Evolutionary conservation across 352 stramenopile species (phyloP).

Genomic region (Thraustochytrium striatum): DNA sequence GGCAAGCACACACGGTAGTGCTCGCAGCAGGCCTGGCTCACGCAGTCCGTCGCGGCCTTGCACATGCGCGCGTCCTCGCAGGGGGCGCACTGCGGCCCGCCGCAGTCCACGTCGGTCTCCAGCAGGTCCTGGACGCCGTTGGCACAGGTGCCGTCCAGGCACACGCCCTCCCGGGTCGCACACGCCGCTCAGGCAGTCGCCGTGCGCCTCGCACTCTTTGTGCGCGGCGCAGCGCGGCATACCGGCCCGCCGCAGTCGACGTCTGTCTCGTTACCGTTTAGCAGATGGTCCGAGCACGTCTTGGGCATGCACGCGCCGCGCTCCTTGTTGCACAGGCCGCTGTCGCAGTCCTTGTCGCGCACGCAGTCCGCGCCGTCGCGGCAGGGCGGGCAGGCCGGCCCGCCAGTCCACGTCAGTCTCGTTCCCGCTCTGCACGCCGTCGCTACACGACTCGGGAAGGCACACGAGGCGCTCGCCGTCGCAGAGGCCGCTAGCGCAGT

Average conservation of each 20-base stretch:
- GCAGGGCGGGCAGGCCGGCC: background rate
- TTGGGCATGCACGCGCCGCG: background rate
- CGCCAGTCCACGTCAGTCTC: slow-evolving; percentile 32
- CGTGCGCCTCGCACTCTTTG: background rate
- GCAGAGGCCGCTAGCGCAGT: slow-evolving; percentile 3
- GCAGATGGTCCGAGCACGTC: slow-evolving; percentile 2
- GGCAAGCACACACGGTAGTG: slow-evolving; percentile 38
- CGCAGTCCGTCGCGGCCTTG: slow-evolving; percentile 1
- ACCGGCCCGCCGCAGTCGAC: background rate
- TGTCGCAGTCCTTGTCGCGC: slow-evolving; percentile 9
- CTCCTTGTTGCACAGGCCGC: background rate
- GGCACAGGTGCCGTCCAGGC: background rate
- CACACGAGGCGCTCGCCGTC: background rate
- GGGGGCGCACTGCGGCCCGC: background rate
- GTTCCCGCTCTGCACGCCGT: slow-evolving; percentile 15
- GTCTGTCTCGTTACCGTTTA: slow-evolving; percentile 19
- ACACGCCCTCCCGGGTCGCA: background rate
- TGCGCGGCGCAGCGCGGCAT: background rate
- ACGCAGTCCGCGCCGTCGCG: background rate
- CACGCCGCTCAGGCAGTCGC: background rate
- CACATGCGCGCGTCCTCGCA: background rate
- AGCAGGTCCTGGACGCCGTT: background rate
- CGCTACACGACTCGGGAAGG: background rate
- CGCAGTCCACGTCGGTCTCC: background rate
- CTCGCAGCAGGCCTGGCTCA: slow-evolving; percentile 6